These are phyloP conservation scores for Filobasidium wieringae DNA, from an alignment of 768 basidiomycete species.

Conservation along the genomic window DNA sequence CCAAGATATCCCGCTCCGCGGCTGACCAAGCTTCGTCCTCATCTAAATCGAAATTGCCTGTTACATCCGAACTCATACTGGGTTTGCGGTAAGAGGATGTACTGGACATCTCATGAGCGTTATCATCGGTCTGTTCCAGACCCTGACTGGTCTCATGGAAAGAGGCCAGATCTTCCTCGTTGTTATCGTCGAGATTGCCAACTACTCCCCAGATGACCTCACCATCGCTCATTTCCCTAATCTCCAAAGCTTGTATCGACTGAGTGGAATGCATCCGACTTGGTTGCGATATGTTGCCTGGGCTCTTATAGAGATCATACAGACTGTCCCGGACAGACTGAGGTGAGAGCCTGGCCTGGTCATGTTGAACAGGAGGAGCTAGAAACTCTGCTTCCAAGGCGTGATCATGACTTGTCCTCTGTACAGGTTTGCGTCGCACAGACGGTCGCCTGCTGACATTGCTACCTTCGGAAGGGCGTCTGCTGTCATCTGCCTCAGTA, in stretches of 20 bases:
- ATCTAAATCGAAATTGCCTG: neutral
- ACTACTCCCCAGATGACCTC: conserved; percentile 7
- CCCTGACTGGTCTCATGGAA: neutral
- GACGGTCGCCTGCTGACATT: neutral
- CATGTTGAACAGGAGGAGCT: neutral
- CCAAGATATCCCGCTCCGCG: neutral
- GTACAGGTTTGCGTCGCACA: neutral
- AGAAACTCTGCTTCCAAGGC: neutral
- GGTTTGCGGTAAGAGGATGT: neutral
- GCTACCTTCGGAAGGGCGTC: neutral
- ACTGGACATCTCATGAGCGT: neutral
- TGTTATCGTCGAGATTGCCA: neutral
- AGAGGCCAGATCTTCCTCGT: neutral
- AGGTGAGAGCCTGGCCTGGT: neutral
- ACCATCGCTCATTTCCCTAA: conserved; percentile 12
- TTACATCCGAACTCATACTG: neutral
- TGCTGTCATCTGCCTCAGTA: neutral
- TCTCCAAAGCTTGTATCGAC: neutral
- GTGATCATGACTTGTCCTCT: neutral
- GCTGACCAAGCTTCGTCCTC: neutral
- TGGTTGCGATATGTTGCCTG: neutral
- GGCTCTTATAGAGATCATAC: neutral
- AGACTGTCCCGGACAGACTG: neutral
- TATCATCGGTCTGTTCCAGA: neutral
- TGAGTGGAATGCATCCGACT: neutral